Base-by-base conservation (phyloP, 1,284 basidiomycete species). In the Gastroboletus turbinatus region DNA sequence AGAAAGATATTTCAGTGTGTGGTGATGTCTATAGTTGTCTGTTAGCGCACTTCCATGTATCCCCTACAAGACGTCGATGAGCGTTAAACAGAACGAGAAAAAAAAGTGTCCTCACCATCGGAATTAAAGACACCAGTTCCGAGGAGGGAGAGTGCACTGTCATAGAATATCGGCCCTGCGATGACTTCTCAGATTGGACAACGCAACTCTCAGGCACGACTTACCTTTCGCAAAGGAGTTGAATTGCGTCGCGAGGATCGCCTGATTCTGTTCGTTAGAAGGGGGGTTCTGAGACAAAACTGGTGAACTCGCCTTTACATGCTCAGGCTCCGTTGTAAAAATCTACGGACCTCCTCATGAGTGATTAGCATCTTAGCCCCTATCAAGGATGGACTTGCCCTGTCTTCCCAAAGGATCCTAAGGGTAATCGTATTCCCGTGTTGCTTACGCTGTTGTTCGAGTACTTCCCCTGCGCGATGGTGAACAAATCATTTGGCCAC, bases 101-200 rank as follows among this genome's bases (percentile, higher is more conserved):
- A n/a, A 33, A 32, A 46, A 10, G 25, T 2, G 30, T 10, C 5
- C 57, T 61, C 55, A 78, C 83, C 83, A 61, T 85, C 83, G 1
- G 81, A 77, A 57, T 85, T 85, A 61, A 85, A 85, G 1, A 85
- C 81, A 0, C 83, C 84, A 33, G 76, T 76, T 48, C 82, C 82
- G 14, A 83, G 71, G 17, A 83, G 59, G 3, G 75, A 71, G 30
- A 63, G 56, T 33, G 75, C 55, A 44, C 65, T 67, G 6, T 68
- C 63, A 23, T 62, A 59, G n/a, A 60, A 56, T 17, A 62, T 23
- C 16, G 60, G 56, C n/a, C 67, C 62, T 70, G 56, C 6, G 33
- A 42, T 23, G 36, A 32, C 51, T 16, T 60, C 54, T 59, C 53
- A 63, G 66, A 45, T 25, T 19, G 42, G 19, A 42, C 2, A 44